Percentiles rank a stretch among this genome's conserved stretches.
Conservation (phyloP, 179 eudicot species). For the Beta macrorhiza region DNA sequence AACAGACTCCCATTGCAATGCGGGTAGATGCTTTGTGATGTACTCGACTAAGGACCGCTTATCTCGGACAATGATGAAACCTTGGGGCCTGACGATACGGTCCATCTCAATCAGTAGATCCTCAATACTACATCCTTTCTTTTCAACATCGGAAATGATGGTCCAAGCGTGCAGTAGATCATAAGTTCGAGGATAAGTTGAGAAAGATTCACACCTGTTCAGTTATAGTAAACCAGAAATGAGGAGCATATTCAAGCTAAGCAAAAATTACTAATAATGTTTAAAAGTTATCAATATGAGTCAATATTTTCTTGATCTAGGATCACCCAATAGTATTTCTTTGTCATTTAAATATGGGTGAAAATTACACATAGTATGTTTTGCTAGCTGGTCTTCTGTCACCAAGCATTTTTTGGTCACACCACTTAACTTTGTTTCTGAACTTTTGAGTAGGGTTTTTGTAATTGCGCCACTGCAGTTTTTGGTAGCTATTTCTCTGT, state of each 20-base stretch:
- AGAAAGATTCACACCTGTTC: slow-evolving; percentile 47
- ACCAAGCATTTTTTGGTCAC: no score
- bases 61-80: slow-evolving; percentile 43
- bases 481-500: no score
- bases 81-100: slow-evolving; percentile 43
- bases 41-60: slow-evolving; percentile 34
- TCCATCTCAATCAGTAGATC: slow-evolving; percentile 49
- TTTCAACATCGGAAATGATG: slow-evolving; percentile 34
- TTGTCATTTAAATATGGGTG: no score
- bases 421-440: no score
- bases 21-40: slow-evolving; percentile 31
- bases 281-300: no score
- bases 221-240: neutral
- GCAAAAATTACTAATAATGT: no score
- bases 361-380: no score
- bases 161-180: slow-evolving; percentile 47
- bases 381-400: no score
- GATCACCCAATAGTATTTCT: no score
- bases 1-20: slow-evolving; percentile 43
- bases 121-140: slow-evolving; percentile 42
- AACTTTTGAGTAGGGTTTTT: no score
- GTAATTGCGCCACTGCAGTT: no score
- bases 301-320: no score
- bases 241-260: neutral
- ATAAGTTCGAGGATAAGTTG: slow-evolving; percentile 47